Base-by-base conservation (phyloP, 306 rosid genomes). In the Acacia confusa region DNA sequence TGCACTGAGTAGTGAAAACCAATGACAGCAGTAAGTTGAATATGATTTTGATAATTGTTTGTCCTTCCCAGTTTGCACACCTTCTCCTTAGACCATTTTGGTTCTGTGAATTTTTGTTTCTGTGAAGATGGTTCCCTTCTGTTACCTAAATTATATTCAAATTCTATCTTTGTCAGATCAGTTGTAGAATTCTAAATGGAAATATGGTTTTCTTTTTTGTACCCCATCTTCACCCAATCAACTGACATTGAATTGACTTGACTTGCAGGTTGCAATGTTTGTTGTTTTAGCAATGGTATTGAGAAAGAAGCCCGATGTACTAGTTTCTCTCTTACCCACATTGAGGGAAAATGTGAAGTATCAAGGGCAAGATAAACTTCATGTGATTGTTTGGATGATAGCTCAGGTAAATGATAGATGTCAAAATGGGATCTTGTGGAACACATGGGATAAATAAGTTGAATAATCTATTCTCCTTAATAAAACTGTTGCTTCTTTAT, bases 331-430 rank as follows among this genome's bases (percentile, higher is more conserved):
- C 43, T 88, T 92, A 84, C 96, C 96, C 30, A 81, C 82, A 28
- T 85, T 93, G 85, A 92, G 89, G 85, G 97, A 95, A 78, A 84
- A 84, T 84, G 28, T 86, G 22, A 93, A 92, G 82, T 95, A 90
- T 87, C 97, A 93, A 90, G 99, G 97, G 71, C 98, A 90, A 82
- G 99, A 95, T 85, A 95, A 89, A 84, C 97, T 95, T 82, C 88
- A 92, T 66, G 86, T 93, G 78, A 82, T 88, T 48, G 88, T 86
- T 41, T 95, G 99, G 99, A 89, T 90, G 89, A 71, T 88, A 78
- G 85, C 84, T 82, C 98, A 95, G 97, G 99, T 95, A 78, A 85
- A 84, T 78, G 13, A 36, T 53, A 57, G 43, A 72, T 76, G 67
- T 85, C 72, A 50, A 60, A 75, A 50, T 1, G 34, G 48, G 32